Percentiles rank a stretch among this genome's conserved stretches.
Conservation (phyloP, 148 eudicot species). For the Agrostemma githago region DNA sequence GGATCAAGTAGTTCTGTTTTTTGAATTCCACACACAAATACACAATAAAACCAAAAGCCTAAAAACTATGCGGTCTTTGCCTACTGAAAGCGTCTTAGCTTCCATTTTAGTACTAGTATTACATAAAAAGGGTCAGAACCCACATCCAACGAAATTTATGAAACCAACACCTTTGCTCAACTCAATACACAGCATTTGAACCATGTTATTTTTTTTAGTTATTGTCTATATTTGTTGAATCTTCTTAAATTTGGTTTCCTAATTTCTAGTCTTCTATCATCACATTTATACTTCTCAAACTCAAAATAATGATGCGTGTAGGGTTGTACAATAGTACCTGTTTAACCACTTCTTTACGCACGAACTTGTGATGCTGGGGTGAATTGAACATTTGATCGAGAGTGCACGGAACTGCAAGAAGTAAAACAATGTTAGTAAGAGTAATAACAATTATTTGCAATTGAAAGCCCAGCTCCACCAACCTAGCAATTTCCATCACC, state of each 20-base stretch:
- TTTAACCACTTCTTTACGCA: constrained; percentile 76
- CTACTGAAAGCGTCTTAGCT: background rate
- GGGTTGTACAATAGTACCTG: constrained; percentile 46
- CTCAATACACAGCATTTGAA: background rate
- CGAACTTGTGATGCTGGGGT: constrained; percentile 76
- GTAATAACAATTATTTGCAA: background rate
- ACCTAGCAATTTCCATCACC: constrained; percentile 99
- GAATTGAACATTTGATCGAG: constrained; percentile 80
- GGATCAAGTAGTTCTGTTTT: background rate
- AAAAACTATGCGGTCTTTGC: background rate
- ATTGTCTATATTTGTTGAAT: background rate
- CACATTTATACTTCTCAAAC: background rate
- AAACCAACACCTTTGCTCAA: background rate
- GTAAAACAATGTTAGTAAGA: constrained; percentile 17
- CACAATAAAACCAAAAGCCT: background rate
- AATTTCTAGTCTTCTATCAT: background rate
- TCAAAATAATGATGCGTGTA: background rate
- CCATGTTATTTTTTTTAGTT: background rate
- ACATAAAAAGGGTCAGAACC: background rate
- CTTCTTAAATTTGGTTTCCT: too few relatives aligned
- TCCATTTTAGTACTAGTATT: background rate
- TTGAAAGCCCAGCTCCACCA: constrained; percentile 22
- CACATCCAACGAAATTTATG: background rate
- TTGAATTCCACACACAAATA: background rate
- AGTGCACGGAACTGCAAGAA: constrained; percentile 82